Percentiles rank a stretch among this genome's conserved stretches.
Evolutionary conservation across 2,329 filamentous ascomycete genomes (phyloP).

Genomic region (Aspergillus melleus): DNA sequence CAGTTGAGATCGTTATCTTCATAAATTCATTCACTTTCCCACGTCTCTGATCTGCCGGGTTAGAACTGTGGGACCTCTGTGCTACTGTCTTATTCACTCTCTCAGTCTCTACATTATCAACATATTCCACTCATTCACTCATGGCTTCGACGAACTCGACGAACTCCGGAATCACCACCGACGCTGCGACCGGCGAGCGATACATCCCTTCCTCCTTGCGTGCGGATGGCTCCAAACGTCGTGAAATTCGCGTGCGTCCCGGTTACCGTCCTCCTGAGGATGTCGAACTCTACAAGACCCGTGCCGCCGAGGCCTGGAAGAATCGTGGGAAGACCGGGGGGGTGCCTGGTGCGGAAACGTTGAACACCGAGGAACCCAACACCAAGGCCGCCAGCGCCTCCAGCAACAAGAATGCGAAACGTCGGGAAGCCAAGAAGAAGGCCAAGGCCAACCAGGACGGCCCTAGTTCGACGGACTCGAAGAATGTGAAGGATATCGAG

Average conservation of each 20-base stretch:
- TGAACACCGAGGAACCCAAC: conserved; percentile 51
- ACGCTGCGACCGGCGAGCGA: conserved; percentile 73
- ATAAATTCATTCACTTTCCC: neutral
- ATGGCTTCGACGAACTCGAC: conserved; percentile 46
- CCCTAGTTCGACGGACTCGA: conserved; percentile 30
- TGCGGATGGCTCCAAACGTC: conserved; percentile 85
- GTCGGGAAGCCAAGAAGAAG: conserved; percentile 66
- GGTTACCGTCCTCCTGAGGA: conserved; percentile 95
- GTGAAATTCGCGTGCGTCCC: conserved; percentile 89
- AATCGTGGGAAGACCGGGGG: conserved; percentile 66
- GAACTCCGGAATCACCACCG: conserved; percentile 74
- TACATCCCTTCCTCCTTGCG: conserved; percentile 86
- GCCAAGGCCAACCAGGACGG: conserved; percentile 59
- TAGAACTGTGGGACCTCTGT: too few relatives aligned
- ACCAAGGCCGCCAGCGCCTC: conserved; percentile 51
- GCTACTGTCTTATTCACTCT: too few relatives aligned
- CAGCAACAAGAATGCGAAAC: conserved; percentile 84
- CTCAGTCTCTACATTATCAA: neutral
- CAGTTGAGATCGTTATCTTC: conserved; percentile 3
- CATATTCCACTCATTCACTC: neutral
- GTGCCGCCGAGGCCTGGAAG: conserved; percentile 81
- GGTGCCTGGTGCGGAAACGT: conserved; percentile 68
- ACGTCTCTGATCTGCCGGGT: too few relatives aligned
- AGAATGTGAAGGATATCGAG: conserved; percentile 28
- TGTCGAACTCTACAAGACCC: conserved; percentile 93